Base-by-base conservation (phyloP, 441 rosid genomes). In the Hura crepitans region DNA sequence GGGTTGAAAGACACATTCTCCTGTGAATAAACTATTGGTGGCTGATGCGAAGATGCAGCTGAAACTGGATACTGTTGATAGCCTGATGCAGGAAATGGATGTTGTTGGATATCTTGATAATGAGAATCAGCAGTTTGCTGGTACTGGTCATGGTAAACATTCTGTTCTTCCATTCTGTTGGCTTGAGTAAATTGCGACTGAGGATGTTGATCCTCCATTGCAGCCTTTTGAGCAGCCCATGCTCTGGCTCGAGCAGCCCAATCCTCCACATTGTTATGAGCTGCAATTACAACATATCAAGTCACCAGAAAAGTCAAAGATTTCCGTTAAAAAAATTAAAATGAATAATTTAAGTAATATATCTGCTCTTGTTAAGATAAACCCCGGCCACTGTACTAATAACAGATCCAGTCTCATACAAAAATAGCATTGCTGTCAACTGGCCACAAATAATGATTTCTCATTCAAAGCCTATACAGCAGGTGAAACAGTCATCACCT, bases 241-340 rank as follows among this genome's bases (percentile, higher is more conserved):
- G 90, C 98, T 80, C 85, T 89, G 23, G 99, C 99, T 82, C 83
- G 89, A 50, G 96, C 95, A 81, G 87, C 97, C 99, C 99, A 95
- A 66, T 95, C 96, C 77, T 92, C 96, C 37, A 53, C 79, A 75
- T 81, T 82, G 74, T 78, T 86, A 55, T 83, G 86, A 56, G 79
- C 95, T 84, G 85, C 68, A 57, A 73, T 62, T 51, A 72, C 66
- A 50, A 71, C 67, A 43, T 39, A 28, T 10, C 18, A 60, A 22
- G 76, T 35, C 66, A 63, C 71, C 63, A 63, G 30, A 75, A 79
- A 50, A 70, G 63, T 57, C 18, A 43, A 69, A 47, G 50, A 64
- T 42, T 14, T n/a, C 25, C 23, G 37, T 61, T 68, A 66, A 64
- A n/a, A 13, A 63, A 11, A 12, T 7, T 22, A 45, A 43, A 22